A percentile compares a stretch with the other conserved stretches of the same genome.
Evolutionary conservation across 768 basidiomycete species (phyloP).

Genomic region (button mushroom (Agaricus bisporus)): DNA sequence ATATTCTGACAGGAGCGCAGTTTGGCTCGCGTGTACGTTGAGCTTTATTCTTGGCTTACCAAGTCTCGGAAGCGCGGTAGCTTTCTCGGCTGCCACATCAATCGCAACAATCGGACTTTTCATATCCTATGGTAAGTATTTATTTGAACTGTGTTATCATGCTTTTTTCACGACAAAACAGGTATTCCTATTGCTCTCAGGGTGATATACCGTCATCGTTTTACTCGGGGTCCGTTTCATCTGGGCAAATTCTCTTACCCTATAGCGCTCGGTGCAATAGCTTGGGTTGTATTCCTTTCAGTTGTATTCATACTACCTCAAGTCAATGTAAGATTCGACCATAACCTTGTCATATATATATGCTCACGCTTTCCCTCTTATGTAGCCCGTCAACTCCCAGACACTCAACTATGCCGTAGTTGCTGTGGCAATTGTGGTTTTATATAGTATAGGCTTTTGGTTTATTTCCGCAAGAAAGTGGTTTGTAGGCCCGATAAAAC

Average conservation of each 20-base stretch:
- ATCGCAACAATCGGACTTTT: constrained; percentile 76
- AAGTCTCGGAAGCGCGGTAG: constrained; percentile 66
- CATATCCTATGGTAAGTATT: constrained; percentile 56
- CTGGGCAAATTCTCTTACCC: constrained; percentile 60
- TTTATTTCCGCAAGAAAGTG: constrained; percentile 62
- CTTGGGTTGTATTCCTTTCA: constrained; percentile 69
- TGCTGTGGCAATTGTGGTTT: constrained; percentile 66
- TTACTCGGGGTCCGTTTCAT: constrained; percentile 68
- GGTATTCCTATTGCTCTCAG: constrained; percentile 67
- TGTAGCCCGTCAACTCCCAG: constrained; percentile 58
- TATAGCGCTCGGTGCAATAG: constrained; percentile 47
- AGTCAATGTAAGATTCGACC: constrained; percentile 39
- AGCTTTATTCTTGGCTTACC: constrained; percentile 73
- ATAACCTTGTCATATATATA: background rate
- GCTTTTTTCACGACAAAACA: constrained; percentile 12
- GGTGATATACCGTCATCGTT: constrained; percentile 51
- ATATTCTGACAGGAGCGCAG: constrained; percentile 24
- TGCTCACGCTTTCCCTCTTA: background rate
- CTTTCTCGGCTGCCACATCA: constrained; percentile 53
- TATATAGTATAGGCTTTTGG: constrained; percentile 67
- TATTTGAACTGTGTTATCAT: background rate
- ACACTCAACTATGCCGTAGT: constrained; percentile 74
- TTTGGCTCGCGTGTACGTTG: constrained; percentile 74
- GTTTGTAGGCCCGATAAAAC: constrained; percentile 67
- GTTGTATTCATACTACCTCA: constrained; percentile 71